A percentile compares a stretch with the other conserved stretches of the same genome.
Conservation (phyloP, 179 eudicot genomes). For the Beta corolliflora region DNA sequence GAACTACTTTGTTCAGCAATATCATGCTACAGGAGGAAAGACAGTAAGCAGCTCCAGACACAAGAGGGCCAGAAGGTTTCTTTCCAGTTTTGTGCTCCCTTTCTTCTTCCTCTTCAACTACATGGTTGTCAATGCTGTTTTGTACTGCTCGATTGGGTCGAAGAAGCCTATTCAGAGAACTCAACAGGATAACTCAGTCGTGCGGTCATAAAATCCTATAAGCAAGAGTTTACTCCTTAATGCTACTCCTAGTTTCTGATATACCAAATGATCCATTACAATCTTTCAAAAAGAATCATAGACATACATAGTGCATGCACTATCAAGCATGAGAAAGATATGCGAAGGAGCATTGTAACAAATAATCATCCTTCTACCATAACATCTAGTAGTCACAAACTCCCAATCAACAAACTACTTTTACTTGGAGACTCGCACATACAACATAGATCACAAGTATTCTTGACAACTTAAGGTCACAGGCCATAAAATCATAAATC, state of each 20-base stretch:
- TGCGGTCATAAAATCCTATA: slow-evolving; percentile 5
- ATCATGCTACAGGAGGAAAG: slow-evolving; percentile 87
- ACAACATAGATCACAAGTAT: neutral
- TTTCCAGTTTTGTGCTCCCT: slow-evolving; percentile 50
- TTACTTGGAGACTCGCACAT: neutral
- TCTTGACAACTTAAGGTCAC: neutral
- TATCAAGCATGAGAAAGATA: neutral
- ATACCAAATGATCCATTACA: neutral
- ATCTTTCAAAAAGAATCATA: neutral
- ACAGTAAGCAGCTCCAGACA: slow-evolving; percentile 83
- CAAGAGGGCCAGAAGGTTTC: slow-evolving; percentile 53
- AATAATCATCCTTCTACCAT: neutral
- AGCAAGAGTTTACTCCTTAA: neutral
- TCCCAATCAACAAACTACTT: neutral
- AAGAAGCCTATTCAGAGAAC: slow-evolving; percentile 42
- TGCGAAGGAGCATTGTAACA: neutral
- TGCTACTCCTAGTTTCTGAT: neutral
- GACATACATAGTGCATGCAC: neutral
- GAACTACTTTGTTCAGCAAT: slow-evolving; percentile 72
- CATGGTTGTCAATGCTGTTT: slow-evolving; percentile 25
- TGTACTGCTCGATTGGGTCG: slow-evolving; percentile 37
- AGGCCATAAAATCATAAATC: neutral
- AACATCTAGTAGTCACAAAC: neutral
- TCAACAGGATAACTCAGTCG: slow-evolving; percentile 22
- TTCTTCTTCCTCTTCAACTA: slow-evolving; percentile 40